Evolutionary conservation across 345 rosid genomes (phyloP), one percentile per base, ranked within the genome.

Genomic region (Atalantia buxifolia): DNA sequence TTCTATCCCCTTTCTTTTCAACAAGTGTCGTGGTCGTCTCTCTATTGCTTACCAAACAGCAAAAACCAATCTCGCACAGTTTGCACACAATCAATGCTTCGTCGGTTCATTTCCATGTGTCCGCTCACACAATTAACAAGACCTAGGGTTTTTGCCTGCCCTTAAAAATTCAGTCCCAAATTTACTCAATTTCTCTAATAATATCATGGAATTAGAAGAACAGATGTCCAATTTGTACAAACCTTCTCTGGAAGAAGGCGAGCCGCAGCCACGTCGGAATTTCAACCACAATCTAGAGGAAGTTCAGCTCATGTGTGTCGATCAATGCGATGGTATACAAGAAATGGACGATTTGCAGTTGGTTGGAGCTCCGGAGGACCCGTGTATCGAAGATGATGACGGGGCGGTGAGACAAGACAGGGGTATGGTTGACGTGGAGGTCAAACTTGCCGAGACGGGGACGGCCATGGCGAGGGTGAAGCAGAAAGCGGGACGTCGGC

Each of bases 401-500:
- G 73, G 45, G 50, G 78, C 45, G 10, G 80, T 18, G 30, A 21
- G 73, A 71, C 60, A 74, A 69, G 78, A 42, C 56, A 76, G 50
- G 56, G 31, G 13, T 65, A 1, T 24, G 72, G 74, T 70, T 74
- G 70, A 36, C 81, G 86, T 80, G 62, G 84, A 79, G 76, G 84
- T 79, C 73, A 67, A 61, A 74, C 67, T 76, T 82, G 68, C 64
- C 25, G 85, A 78, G 80, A 72, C 68, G 72, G 61, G 67, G 50
- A 72, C 80, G 24, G 86, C 69, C 45, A 14, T 35, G 69, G 27
- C 45, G 48, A 33, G 38, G 42, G 42, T 38, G 69, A 95, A 92
- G 83, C 84, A 92, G 77, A 88, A 85, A 88, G 89, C 95, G 1
- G 98, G 98, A 16, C 88, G 98, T 16, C 88, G 98, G 72, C 98